Base-by-base conservation (phyloP, 305 asterid genomes). In the Ilex paraguariensis region DNA sequence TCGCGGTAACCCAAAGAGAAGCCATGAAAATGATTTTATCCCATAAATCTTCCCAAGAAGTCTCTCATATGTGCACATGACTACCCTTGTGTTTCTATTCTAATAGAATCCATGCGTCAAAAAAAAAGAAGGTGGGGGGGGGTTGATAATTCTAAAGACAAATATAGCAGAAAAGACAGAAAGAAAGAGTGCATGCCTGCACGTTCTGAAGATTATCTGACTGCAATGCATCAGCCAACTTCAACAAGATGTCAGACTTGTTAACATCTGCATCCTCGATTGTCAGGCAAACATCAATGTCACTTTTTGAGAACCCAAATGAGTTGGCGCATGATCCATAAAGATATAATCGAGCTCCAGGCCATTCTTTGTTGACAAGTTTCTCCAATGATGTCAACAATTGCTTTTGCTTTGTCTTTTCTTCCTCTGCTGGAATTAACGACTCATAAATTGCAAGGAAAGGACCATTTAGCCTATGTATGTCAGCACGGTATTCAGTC, bases 301-400 rank as follows among this genome's bases (percentile, higher is more conserved):
- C 97, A 17, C 97, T 90, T 69, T 93, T 90, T 3, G 95, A 69
- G 74, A 93, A 93, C 57, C 96, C 97, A 76, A 93, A 93, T 48
- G 97, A 86, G 78, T 93, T 93, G 61, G 95, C 96, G 75, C 99
- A 93, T 62, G 99, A 93, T 63, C 97, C 99, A 77, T 93, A 90
- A 55, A 90, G 87, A 71, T 73, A 67, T 59, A 93, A 74, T 39
- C 78, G 86, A 75, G 99, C 95, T 64, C 70, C 83, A 44, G 97
- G 99, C 95, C 95, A 93, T 66, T 87, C 95, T 78, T 79, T 82
- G 66, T 68, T 58, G 63, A 87, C 92, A 71, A 83, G 78, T 63
- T 72, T 85, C 78, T 90, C 86, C 77, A 93, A 66, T 40, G 80
- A 56, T 13, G 77, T 63, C 62, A 93, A 32, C 66, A 93, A 65